These are phyloP conservation scores for Lasiodiplodia hormozganensis DNA, from an alignment of 2,329 filamentous ascomycete species.

Conservation along the genomic window DNA sequence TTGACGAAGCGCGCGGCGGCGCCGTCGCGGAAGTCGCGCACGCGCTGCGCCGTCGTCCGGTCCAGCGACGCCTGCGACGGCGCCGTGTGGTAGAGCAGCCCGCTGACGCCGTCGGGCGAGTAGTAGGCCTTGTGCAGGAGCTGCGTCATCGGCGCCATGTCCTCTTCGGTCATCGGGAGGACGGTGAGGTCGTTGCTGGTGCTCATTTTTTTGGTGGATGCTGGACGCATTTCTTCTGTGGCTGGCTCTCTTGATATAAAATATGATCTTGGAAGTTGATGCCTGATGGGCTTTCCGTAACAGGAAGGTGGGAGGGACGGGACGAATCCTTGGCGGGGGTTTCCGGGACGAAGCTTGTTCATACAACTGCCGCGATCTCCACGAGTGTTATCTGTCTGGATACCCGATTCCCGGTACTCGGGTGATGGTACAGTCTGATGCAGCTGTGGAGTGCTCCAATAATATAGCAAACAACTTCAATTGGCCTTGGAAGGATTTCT, in stretches of 20 bases:
- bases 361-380: background rate
- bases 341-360: background rate
- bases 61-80: constrained; percentile 7
- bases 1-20: constrained; percentile 19
- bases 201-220: background rate
- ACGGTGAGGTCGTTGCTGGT: constrained; percentile 4
- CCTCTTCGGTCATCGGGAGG: constrained; percentile 8
- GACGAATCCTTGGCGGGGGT: constrained; percentile 10
- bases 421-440: background rate
- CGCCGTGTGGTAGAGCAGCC: constrained; percentile 9
- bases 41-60: background rate
- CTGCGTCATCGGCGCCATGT: constrained; percentile 15
- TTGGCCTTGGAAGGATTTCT: too few species aligned
- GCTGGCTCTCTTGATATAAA: background rate
- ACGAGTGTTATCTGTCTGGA: background rate
- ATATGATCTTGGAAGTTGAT: background rate
- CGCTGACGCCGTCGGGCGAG: constrained; percentile 16
- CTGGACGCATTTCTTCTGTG: too few species aligned
- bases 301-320: constrained; percentile 14
- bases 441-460: background rate
- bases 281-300: background rate
- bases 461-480: background rate
- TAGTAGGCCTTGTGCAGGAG: constrained; percentile 24
- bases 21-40: background rate
- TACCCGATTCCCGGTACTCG: background rate